phyloP scores from a whole-genome alignment of 495 filamentous ascomycete species.

The Elasticomyces elasticus region DNA sequence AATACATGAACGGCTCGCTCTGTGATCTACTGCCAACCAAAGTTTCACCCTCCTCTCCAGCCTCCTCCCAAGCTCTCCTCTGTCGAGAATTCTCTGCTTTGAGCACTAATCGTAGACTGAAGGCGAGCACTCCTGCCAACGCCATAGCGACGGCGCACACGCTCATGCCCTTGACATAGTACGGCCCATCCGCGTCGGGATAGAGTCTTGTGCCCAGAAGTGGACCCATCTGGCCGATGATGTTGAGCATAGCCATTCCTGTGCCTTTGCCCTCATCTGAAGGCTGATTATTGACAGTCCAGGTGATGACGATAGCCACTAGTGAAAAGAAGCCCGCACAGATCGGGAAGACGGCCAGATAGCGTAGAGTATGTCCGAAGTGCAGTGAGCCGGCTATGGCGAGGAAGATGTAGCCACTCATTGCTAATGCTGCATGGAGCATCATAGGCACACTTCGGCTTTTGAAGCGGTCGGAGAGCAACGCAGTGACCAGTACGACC shows the following conservation, averaged over 20 bases:
- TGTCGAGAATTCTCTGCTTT: conserved; percentile 15
- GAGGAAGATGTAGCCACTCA: conserved; percentile 51
- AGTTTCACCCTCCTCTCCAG: conserved; percentile 7
- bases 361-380: conserved; percentile 32
- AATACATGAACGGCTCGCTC: conserved; percentile 17
- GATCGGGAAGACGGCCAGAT: conserved; percentile 49
- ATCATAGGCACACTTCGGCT: conserved; percentile 26
- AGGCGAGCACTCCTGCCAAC: conserved; percentile 38
- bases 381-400: conserved; percentile 33
- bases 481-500: conserved; percentile 28
- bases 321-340: conserved; percentile 51
- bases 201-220: conserved; percentile 53
- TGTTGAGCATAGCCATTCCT: conserved; percentile 48
- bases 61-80: conserved; percentile 1
- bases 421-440: conserved; percentile 39
- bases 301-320: conserved; percentile 54
- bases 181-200: conserved; percentile 46
- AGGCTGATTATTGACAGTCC: conserved; percentile 44
- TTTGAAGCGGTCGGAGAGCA: conserved; percentile 26
- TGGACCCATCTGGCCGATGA: conserved; percentile 54
- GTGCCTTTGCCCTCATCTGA: conserved; percentile 46
- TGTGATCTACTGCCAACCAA: conserved; percentile 9
- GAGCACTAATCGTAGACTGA: conserved; percentile 40
- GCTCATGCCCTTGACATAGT: conserved; percentile 49
- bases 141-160: conserved; percentile 51